phyloP scores from a whole-genome alignment of 352 stramenopile species.

The Pythium biforme region DNA sequence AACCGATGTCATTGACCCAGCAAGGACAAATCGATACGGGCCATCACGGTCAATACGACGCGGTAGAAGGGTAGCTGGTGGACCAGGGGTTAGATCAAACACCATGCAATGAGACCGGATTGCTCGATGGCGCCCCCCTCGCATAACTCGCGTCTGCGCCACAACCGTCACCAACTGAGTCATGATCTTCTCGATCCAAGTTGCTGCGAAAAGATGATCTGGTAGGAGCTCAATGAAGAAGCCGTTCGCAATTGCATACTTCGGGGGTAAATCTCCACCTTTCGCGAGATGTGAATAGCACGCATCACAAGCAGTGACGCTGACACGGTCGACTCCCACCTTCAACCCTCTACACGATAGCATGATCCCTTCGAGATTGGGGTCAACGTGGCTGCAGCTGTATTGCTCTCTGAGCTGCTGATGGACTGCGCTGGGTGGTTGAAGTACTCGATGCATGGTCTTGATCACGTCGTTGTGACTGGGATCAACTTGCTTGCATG shows the following conservation, averaged over 20 bases:
- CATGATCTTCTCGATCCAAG: slow-evolving; percentile 3
- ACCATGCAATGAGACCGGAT: slow-evolving; percentile 29
- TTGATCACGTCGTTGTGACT: not conserved
- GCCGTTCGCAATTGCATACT: not conserved
- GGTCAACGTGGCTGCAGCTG: not conserved
- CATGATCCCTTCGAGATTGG: not conserved
- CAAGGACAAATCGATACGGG: slow-evolving; percentile 20
- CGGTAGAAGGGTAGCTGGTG: slow-evolving; percentile 23
- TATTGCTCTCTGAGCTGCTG: not conserved
- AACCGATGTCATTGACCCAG: slow-evolving; percentile 14
- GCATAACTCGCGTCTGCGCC: slow-evolving; percentile 22
- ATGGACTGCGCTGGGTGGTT: not conserved
- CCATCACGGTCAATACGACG: slow-evolving; percentile 5
- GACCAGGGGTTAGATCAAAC: slow-evolving; percentile 23
- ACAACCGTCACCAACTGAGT: slow-evolving; percentile 15
- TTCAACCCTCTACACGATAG: not conserved
- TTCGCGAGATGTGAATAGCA: not conserved
- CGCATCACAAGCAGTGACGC: not conserved
- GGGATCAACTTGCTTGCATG: not conserved
- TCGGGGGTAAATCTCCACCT: not conserved
- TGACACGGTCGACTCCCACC: not conserved
- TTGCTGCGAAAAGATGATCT: not conserved
- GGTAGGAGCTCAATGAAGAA: not conserved
- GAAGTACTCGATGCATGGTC: not conserved
- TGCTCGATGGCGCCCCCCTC: slow-evolving; percentile 11